A percentile compares a stretch with the other conserved stretches of the same genome.
These are phyloP conservation scores for Conticribra guillardii DNA, from an alignment of 108 stramenopile genomes.

Conservation along the genomic window DNA sequence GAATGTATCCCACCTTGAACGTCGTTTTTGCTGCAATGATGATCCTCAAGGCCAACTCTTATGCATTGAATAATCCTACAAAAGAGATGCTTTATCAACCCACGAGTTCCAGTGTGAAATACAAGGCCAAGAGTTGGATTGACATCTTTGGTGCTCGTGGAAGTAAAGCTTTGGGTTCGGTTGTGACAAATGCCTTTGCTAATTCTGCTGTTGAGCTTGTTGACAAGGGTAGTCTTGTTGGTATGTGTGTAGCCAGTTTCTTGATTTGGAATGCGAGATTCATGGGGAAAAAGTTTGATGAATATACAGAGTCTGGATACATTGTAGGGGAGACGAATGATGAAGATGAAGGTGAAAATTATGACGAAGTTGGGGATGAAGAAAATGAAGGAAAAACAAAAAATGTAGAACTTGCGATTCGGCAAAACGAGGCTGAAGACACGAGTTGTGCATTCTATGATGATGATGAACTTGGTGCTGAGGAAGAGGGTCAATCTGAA, in stretches of 20 bases:
- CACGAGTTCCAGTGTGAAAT: slow-evolving; percentile 91
- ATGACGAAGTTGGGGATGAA: slow-evolving; percentile 34
- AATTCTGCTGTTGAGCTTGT: slow-evolving; percentile 77
- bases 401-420: slow-evolving; percentile 69
- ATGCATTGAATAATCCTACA: slow-evolving; percentile 97
- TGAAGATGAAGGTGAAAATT: slow-evolving; percentile 44
- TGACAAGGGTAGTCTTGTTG: slow-evolving; percentile 90
- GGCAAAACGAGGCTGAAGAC: slow-evolving; percentile 71
- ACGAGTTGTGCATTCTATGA: slow-evolving; percentile 84
- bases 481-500: slow-evolving; percentile 68
- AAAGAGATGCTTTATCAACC: slow-evolving; percentile 98
- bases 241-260: slow-evolving; percentile 87
- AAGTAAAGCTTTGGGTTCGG: slow-evolving; percentile 92
- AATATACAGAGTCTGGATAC: slow-evolving; percentile 89
- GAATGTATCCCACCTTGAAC: slow-evolving; percentile 81
- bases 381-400: slow-evolving; percentile 16
- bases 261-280: slow-evolving; percentile 94
- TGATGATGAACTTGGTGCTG: slow-evolving; percentile 74
- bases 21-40: slow-evolving; percentile 97
- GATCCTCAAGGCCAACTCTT: slow-evolving; percentile 93
- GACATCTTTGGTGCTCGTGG: slow-evolving; percentile 97
- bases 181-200: slow-evolving; percentile 95
- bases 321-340: slow-evolving; percentile 83
- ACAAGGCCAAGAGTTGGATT: slow-evolving; percentile 98
- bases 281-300: slow-evolving; percentile 94